phyloP scores from a whole-genome alignment of 495 filamentous ascomycete genomes.

The Hyaloscypha finlandica region DNA sequence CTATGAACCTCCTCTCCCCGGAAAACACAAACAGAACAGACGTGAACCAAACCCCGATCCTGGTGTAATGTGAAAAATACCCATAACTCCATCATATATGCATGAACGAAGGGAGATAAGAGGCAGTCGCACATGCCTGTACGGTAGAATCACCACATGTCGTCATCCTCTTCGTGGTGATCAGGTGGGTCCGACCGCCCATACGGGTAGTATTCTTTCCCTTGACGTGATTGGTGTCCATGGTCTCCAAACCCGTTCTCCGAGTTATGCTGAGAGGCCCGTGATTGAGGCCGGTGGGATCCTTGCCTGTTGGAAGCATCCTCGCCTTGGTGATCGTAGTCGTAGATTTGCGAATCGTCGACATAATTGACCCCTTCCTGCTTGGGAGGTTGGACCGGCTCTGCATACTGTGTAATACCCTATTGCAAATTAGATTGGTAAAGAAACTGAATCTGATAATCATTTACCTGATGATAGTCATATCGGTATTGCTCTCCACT shows the following conservation, averaged over 20 bases:
- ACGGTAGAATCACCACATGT: slow-evolving; percentile 33
- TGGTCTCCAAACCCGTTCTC: slow-evolving; percentile 45
- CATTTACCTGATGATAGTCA: slow-evolving; percentile 51
- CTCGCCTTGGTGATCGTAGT: slow-evolving; percentile 53
- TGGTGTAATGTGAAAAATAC: slow-evolving; percentile 16
- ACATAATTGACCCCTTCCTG: slow-evolving; percentile 53
- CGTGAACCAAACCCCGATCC: slow-evolving; percentile 22
- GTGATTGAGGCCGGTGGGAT: slow-evolving; percentile 53
- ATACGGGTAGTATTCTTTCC: slow-evolving; percentile 32
- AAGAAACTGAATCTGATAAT: slow-evolving; percentile 7
- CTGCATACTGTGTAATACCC: slow-evolving; percentile 32
- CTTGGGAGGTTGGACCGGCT: slow-evolving; percentile 30
- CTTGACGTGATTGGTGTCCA: slow-evolving; percentile 26
- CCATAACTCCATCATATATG: slow-evolving; percentile 35
- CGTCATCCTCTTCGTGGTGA: slow-evolving; percentile 29
- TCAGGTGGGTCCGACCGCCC: slow-evolving; percentile 21
- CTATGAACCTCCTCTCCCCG: slow-evolving; percentile 18
- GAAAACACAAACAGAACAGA: background rate
- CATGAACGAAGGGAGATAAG: slow-evolving; percentile 19
- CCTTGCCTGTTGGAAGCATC: slow-evolving; percentile 40
- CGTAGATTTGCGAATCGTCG: slow-evolving; percentile 59
- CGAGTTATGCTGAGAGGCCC: slow-evolving; percentile 53
- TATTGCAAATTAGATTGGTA: slow-evolving; percentile 1
- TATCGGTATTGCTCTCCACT: slow-evolving; percentile 42
- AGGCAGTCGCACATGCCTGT: slow-evolving; percentile 2